Evolutionary conservation across 108 stramenopile genomes (phyloP).

Genomic region (Aureococcus anophagefferens): DNA sequence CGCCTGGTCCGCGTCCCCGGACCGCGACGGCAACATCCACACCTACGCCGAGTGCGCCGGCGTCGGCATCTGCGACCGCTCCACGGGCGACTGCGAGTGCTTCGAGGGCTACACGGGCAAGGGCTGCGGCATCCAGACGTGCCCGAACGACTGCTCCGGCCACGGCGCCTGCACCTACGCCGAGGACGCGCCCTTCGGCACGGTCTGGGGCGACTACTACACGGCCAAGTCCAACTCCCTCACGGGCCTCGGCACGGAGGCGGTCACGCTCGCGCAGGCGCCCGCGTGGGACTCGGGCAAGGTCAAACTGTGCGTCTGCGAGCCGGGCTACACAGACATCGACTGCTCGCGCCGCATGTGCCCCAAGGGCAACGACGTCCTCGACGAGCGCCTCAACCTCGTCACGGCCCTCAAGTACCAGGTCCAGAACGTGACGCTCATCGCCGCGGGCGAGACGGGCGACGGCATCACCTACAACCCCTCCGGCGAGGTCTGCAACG

Average conservation of each 20-base stretch:
- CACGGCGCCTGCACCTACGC: conserved; percentile 50
- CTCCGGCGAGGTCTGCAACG: no score
- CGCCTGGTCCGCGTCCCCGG: conserved; percentile 36
- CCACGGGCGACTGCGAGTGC: no score
- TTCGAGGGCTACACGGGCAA: conserved; percentile 56
- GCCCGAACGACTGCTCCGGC: conserved; percentile 51
- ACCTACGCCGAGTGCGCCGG: conserved; percentile 61
- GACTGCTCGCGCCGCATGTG: no score
- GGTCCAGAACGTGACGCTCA: no score
- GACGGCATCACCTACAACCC: no score
- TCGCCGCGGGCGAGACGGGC: no score
- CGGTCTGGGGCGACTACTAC: conserved; percentile 42
- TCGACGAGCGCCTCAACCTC: conserved; percentile 37
- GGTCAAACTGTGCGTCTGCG: conserved; percentile 63
- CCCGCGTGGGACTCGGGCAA: conserved; percentile 53
- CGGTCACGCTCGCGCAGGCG: conserved; percentile 13
- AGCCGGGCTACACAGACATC: no score
- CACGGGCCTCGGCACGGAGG: no score
- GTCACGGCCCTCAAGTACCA: no score
- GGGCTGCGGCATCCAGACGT: conserved; percentile 38
- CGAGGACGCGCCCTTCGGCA: conserved; percentile 40
- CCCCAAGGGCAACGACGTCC: conserved; percentile 57
- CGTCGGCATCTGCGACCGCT: no score
- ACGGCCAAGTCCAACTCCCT: no score
- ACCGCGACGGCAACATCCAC: conserved; percentile 31